Evolutionary conservation across 768 basidiomycete genomes (phyloP).

Genomic region (Serpula lacrymans): DNA sequence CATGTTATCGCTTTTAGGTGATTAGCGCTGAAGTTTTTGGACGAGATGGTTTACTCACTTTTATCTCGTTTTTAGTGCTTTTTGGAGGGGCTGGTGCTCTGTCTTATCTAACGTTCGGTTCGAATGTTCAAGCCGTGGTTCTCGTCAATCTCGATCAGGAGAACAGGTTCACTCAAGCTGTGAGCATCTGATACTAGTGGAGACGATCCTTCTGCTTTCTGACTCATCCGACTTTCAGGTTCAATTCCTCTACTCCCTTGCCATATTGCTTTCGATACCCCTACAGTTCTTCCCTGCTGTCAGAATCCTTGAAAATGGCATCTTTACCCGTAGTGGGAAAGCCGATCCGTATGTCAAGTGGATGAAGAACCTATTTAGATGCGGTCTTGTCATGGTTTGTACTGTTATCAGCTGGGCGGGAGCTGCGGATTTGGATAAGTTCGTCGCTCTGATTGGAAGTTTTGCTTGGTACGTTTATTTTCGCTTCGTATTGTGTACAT

Average conservation of each 20-base stretch:
- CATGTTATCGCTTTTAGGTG: conserved; percentile 81
- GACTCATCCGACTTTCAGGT: conserved; percentile 38
- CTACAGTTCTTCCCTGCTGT: conserved; percentile 98
- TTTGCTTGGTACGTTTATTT: conserved; percentile 76
- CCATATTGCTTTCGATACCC: conserved; percentile 88
- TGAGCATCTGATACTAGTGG: conserved; percentile 37
- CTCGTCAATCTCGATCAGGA: conserved; percentile 87
- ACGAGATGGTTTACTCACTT: conserved; percentile 5
- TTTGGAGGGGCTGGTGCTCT: conserved; percentile 88
- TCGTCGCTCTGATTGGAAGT: conserved; percentile 89
- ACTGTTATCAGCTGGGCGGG: conserved; percentile 82
- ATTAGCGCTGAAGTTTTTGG: conserved; percentile 15
- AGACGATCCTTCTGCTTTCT: conserved; percentile 1
- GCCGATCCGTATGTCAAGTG: conserved; percentile 80
- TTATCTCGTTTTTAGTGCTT: conserved; percentile 45
- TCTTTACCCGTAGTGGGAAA: conserved; percentile 90
- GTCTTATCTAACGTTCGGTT: conserved; percentile 85
- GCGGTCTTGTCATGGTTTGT: conserved; percentile 71
- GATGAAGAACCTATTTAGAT: conserved; percentile 91
- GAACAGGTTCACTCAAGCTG: conserved; percentile 84
- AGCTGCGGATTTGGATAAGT: conserved; percentile 90
- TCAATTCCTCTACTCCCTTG: conserved; percentile 86
- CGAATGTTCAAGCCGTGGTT: conserved; percentile 87
- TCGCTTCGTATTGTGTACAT: not conserved
- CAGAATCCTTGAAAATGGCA: conserved; percentile 93